Evolutionary conservation across 306 rosid genomes (phyloP), one percentile per base, ranked within the genome.

Genomic region (Glycine soja): DNA sequence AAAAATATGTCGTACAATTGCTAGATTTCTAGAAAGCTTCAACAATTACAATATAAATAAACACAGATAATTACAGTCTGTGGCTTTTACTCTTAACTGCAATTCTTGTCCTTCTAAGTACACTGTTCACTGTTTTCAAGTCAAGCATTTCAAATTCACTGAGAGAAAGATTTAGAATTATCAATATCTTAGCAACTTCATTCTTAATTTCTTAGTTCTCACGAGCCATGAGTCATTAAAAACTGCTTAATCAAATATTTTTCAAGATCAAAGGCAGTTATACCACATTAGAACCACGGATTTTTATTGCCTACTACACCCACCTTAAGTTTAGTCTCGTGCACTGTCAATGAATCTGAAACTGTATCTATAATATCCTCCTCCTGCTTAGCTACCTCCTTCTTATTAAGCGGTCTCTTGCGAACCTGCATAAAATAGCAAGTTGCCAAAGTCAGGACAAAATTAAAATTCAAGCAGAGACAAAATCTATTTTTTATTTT

Each of bases 311-410:
- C 24, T 9, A 6, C 40, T 18, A 56, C 71, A 76, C 69, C 75
- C 75, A 90, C 98, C 97, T 94, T 94, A 58, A 94, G 98, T 79
- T 94, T 94, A 34, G 97, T 92, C 82, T 94, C 98, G 63, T 94
- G 92, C 64, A 94, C 98, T 40, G 97, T 92, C 24, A 94, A 52
- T 70, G 90, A 80, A 77, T 94, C 89, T 0, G 92, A 87, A 81
- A 68, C 82, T 12, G 95, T 90, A 1, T 92, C 95, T 45, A 94
- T 81, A 42, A 94, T 94, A 83, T 94, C 98, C 85, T 88, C 97
- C 90, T 94, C 98, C 63, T 86, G 80, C 90, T 92, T 94, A 11
- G 92, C 88, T 75, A 86, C 74, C 80, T 94, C 98, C 87, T 92
- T 94, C 83, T 94, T 94, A 77, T 94, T 94, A 34, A 94, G 90